Percentiles rank a stretch among this genome's conserved stretches.
phyloP scores from a whole-genome alignment of 1,284 basidiomycete species.

The Spongiforma sp. region DNA sequence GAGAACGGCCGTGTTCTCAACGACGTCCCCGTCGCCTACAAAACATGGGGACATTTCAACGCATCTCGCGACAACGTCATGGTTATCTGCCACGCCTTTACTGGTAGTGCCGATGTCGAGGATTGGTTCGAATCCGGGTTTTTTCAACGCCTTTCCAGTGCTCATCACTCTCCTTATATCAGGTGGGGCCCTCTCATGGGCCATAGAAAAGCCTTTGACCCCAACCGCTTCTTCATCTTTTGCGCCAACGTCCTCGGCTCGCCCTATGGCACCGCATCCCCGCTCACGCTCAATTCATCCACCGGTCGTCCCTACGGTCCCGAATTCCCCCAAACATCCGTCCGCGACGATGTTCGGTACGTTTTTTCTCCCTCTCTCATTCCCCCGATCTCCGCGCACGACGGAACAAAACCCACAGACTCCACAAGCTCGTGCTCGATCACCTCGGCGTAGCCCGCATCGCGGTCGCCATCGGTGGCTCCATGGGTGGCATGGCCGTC shows the following conservation, averaged over 20 bases:
- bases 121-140: conserved; percentile 82
- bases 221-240: conserved; percentile 90
- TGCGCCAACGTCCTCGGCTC: conserved; percentile 95
- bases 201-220: conserved; percentile 88
- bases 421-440: conserved; percentile 91
- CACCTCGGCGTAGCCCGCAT: conserved; percentile 83
- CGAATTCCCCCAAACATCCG: conserved; percentile 91
- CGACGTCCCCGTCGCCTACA: conserved; percentile 93
- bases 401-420: conserved; percentile 15
- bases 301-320: conserved; percentile 87
- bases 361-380: too few relatives aligned
- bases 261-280: conserved; percentile 94
- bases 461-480: conserved; percentile 93
- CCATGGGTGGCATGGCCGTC: conserved; percentile 98
- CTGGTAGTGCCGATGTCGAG: conserved; percentile 95
- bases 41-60: conserved; percentile 95
- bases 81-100: conserved; percentile 98
- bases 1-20: conserved; percentile 79
- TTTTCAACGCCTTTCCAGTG: background rate
- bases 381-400: too few relatives aligned
- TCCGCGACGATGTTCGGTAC: conserved; percentile 92
- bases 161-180: background rate
- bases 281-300: conserved; percentile 82
- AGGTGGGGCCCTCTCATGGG: conserved; percentile 99
- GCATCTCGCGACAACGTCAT: conserved; percentile 84